Percentiles rank a stretch among this genome's conserved stretches.
phyloP scores from a whole-genome alignment of 306 rosid genomes.

The Sesbania bispinosa region DNA sequence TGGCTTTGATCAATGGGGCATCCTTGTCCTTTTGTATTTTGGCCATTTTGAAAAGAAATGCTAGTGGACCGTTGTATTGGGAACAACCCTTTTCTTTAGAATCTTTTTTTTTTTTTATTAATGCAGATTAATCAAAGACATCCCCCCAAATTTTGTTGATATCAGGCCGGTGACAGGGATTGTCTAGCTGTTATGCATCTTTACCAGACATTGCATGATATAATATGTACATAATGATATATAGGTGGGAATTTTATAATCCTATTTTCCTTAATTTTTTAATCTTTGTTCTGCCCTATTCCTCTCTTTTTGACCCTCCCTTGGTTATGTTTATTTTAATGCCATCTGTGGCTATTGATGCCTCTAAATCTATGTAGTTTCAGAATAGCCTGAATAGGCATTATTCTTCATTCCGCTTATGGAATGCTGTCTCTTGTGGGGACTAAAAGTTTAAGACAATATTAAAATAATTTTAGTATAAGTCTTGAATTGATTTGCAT shows the following conservation, averaged over 20 bases:
- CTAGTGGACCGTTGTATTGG: constrained; percentile 54
- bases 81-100: constrained; percentile 31
- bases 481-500: no score
- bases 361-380: constrained; percentile 22
- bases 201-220: constrained; percentile 36
- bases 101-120: constrained; percentile 6
- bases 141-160: constrained; percentile 55
- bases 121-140: constrained; percentile 25
- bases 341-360: constrained; percentile 1
- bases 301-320: constrained; percentile 9
- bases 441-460: no score
- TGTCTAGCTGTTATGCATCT: constrained; percentile 63
- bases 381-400: not conserved
- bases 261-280: no score
- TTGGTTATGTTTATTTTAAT: not conserved
- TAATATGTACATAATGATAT: constrained; percentile 54
- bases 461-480: no score
- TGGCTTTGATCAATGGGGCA: constrained; percentile 32
- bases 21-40: constrained; percentile 41
- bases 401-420: not conserved
- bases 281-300: no score
- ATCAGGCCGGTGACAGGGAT: constrained; percentile 57
- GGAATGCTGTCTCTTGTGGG: constrained; percentile 14
- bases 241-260: no score
- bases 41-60: constrained; percentile 37